Conservation (phyloP, 495 filamentous ascomycete species). For the Friedmanniomyces simplex region DNA sequence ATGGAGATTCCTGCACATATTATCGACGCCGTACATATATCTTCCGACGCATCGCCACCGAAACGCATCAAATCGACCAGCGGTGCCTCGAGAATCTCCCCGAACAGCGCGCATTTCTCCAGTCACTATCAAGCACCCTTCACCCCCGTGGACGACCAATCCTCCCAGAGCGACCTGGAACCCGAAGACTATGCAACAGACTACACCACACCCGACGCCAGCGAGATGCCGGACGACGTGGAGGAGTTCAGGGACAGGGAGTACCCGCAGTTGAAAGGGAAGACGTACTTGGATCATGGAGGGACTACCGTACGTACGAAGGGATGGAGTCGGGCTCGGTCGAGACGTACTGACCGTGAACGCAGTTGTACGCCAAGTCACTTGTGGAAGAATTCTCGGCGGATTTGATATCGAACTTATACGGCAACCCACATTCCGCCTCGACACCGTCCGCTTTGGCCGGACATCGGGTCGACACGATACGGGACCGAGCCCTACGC, state of each 20-base stretch:
- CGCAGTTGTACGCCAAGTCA: slow-evolving; percentile 50
- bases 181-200: slow-evolving; percentile 17
- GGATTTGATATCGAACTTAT: slow-evolving; percentile 48
- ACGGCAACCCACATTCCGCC: slow-evolving; percentile 68
- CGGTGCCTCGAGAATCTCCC: neutral
- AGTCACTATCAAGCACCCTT: neutral
- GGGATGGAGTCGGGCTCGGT: neutral
- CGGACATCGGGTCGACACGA: slow-evolving; percentile 48
- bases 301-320: slow-evolving; percentile 51
- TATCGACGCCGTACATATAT: slow-evolving; percentile 9
- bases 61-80: neutral
- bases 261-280: slow-evolving; percentile 38
- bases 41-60: slow-evolving; percentile 2
- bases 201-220: slow-evolving; percentile 10
- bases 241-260: slow-evolving; percentile 33
- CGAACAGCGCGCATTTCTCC: neutral
- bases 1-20: slow-evolving; percentile 19
- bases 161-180: slow-evolving; percentile 11
- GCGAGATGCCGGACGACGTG: slow-evolving; percentile 18
- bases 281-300: slow-evolving; percentile 61
- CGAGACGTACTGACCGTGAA: neutral
- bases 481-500: slow-evolving; percentile 46
- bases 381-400: slow-evolving; percentile 48
- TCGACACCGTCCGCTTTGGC: slow-evolving; percentile 54
- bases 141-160: slow-evolving; percentile 9